phyloP scores from a whole-genome alignment of 129 eudicot genomes.

The Flaveria ramosissima region DNA sequence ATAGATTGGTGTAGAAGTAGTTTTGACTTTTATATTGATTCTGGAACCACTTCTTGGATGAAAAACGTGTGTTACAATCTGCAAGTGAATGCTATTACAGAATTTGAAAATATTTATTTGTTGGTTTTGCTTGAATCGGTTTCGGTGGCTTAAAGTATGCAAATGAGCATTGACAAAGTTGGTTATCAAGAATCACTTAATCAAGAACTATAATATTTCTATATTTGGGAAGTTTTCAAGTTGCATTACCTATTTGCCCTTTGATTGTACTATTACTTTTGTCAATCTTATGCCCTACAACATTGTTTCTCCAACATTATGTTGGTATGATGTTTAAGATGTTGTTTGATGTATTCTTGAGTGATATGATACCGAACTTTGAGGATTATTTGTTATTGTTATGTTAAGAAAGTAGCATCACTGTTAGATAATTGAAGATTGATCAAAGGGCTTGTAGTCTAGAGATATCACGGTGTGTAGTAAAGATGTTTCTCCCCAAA shows the following conservation, averaged over 20 bases:
- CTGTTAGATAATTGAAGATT: background rate
- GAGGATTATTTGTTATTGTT: background rate
- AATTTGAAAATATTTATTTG: too few species aligned
- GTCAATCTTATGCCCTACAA: background rate
- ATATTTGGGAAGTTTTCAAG: constrained; percentile 13
- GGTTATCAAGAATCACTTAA: background rate
- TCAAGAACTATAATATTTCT: constrained; percentile 13
- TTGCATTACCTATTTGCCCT: constrained; percentile 6
- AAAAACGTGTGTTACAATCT: background rate
- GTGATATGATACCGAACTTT: background rate
- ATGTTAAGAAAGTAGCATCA: background rate
- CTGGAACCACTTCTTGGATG: constrained; percentile 12
- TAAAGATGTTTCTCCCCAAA: too few species aligned
- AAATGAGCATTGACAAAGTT: constrained; percentile 6
- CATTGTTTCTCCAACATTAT: constrained; percentile 3
- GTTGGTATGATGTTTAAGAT: background rate
- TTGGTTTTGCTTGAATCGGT: constrained; percentile 17
- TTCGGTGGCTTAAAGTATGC: background rate
- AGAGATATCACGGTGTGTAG: too few species aligned
- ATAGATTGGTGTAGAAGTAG: constrained; percentile 17
- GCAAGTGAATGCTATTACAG: background rate
- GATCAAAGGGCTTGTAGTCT: too few species aligned
- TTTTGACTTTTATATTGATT: constrained; percentile 7
- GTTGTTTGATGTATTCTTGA: background rate
- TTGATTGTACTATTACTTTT: constrained; percentile 5